Evolutionary conservation across 2,329 filamentous ascomycete species (phyloP).

Genomic region (Talaromyces sp.): DNA sequence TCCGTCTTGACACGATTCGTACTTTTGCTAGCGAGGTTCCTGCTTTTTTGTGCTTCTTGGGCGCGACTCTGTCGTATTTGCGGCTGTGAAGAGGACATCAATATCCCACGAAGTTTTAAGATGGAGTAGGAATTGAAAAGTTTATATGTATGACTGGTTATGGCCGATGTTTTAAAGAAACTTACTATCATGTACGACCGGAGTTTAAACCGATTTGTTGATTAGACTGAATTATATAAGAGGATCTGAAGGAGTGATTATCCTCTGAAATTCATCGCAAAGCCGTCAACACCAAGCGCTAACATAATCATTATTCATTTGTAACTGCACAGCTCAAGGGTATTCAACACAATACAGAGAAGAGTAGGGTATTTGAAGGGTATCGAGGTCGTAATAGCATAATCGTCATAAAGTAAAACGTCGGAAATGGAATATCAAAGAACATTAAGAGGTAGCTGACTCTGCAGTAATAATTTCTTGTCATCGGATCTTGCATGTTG

Average conservation of each 20-base stretch:
- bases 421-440: neutral
- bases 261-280: neutral
- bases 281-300: neutral
- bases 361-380: neutral
- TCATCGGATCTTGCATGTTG: neutral
- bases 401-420: neutral
- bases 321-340: neutral
- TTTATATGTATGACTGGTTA: neutral
- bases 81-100: too few relatives aligned
- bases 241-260: neutral
- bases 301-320: neutral
- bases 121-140: neutral
- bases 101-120: too few relatives aligned
- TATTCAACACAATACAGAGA: neutral
- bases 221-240: neutral
- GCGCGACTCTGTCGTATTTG: slow-evolving; percentile 5
- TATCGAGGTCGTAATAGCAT: slow-evolving; percentile 11
- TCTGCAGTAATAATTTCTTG: neutral
- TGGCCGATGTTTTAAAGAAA: neutral
- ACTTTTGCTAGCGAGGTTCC: slow-evolving; percentile 7
- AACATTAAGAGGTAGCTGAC: neutral
- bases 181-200: neutral
- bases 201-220: neutral
- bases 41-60: slow-evolving; percentile 9
- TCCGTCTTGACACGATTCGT: neutral